Evolutionary conservation across 2,329 filamentous ascomycete species (phyloP), one percentile per base, ranked within the genome.

Genomic region (Aotearoamyces nothofagi): DNA sequence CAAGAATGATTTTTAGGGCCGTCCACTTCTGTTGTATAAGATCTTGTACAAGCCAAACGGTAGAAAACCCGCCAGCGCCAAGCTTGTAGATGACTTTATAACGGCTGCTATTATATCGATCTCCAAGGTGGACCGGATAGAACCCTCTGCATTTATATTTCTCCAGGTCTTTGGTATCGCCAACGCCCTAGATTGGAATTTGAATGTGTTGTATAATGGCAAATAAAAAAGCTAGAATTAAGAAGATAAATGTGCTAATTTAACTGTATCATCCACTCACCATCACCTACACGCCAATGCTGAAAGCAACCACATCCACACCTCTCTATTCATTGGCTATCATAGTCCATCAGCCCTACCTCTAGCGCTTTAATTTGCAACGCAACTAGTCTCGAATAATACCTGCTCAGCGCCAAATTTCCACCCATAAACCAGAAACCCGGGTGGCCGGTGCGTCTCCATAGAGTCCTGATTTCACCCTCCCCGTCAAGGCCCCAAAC

Each of bases 401-500:
- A 55, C 8, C 62, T 52, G 30, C 57, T 60, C 19, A 64, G 42
- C 1, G 58, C 57, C 24, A 66, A 42, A 39, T 61, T 65, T 13
- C 63, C 63, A 3, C 60, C 61, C 50, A 63, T 60, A 36, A 57
- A 64, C 61, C 60, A 66, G 36, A 66, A 62, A 0, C 58, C 56
- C 0, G 55, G 54, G 34, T 62, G 58, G 1, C 60, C 60, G 20
- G 53, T 60, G 15, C 52, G 54, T 8, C 57, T 49, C 56, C 57
- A 65, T 44, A 52, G 56, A 40, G 37, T 56, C 13, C 55, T 44
- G 32, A 58, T 29, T 34, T 61, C 58, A 5, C 57, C 56, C 33
- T 61, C 58, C 14, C 50, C 43, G 33, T 62, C 56, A 29, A 62
- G 42, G 26, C 56, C 56, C 52, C 58, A 60, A 11, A 61, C 54